A percentile compares a stretch with the other conserved stretches of the same genome.
These are phyloP conservation scores for Penicillium sp. DNA, from an alignment of 2,329 filamentous ascomycete species.

Conservation along the genomic window DNA sequence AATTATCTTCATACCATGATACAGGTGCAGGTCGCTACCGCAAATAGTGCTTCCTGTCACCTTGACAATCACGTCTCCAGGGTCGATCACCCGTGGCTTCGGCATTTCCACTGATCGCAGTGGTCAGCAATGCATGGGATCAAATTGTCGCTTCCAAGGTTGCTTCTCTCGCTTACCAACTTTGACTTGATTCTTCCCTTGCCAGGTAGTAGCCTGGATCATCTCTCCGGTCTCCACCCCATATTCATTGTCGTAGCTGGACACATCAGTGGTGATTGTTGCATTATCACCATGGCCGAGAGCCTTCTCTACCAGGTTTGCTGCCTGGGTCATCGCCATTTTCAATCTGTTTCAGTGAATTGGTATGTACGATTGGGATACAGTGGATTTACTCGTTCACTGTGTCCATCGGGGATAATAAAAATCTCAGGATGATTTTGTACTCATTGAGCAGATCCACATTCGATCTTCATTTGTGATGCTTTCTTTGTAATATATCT, in stretches of 20 bases:
- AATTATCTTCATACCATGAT: constrained; percentile 27
- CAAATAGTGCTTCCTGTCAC: constrained; percentile 60
- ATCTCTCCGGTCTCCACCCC: constrained; percentile 47
- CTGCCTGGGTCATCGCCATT: constrained; percentile 59
- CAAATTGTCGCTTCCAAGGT: neutral
- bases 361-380: neutral
- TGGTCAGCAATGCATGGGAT: neutral
- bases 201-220: constrained; percentile 77
- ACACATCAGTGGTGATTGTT: constrained; percentile 59
- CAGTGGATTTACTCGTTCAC: neutral
- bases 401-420: neutral
- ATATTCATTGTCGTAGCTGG: constrained; percentile 53
- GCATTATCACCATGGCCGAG: constrained; percentile 61
- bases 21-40: constrained; percentile 51
- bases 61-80: constrained; percentile 68
- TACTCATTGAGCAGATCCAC: neutral
- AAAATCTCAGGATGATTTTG: neutral
- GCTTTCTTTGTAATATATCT: neutral
- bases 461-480: neutral
- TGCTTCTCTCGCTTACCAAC: constrained; percentile 41
- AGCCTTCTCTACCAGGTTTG: constrained; percentile 56
- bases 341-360: constrained; percentile 9
- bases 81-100: constrained; percentile 64
- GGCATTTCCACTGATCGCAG: constrained; percentile 49
- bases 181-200: constrained; percentile 69